A percentile compares a stretch with the other conserved stretches of the same genome.
These are phyloP conservation scores for Neurospora sp. DNA, from an alignment of 2,329 filamentous ascomycete genomes.

Conservation along the genomic window DNA sequence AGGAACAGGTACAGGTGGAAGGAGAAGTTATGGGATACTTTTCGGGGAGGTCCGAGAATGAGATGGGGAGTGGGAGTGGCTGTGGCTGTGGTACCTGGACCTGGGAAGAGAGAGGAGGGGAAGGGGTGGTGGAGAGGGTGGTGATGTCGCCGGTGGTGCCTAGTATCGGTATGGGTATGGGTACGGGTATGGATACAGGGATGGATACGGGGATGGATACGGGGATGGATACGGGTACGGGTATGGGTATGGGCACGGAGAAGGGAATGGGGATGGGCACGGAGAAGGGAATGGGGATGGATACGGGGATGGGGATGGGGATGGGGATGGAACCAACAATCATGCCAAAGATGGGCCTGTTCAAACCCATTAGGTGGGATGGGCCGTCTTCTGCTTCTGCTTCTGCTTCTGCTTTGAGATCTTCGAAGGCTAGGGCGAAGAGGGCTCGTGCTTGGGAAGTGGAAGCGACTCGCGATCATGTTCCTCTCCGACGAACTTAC, in stretches of 20 bases:
- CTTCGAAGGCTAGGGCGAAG: background rate
- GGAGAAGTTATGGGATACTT: background rate
- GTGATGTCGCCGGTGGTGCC: background rate
- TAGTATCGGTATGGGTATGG: background rate
- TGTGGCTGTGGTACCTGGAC: too few species aligned
- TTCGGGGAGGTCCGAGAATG: background rate
- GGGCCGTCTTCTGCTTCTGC: background rate
- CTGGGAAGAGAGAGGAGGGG: background rate
- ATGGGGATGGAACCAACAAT: background rate
- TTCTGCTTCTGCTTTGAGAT: background rate
- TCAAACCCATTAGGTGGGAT: background rate
- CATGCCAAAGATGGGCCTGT: background rate
- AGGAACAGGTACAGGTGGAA: too few species aligned
- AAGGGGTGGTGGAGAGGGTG: background rate
- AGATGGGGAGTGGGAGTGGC: background rate
- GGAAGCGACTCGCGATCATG: too few species aligned
- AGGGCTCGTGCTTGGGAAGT: background rate
- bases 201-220: background rate
- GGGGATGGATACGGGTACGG: background rate
- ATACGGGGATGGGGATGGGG: background rate
- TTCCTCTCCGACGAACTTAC: too few species aligned
- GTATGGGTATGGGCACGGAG: background rate
- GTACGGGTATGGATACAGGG: fast-evolving
- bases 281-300: background rate
- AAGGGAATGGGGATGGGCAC: background rate